Evolutionary conservation across 371 early-diverging fungal species (phyloP).

Genomic region (Chytridium lagenaria): DNA sequence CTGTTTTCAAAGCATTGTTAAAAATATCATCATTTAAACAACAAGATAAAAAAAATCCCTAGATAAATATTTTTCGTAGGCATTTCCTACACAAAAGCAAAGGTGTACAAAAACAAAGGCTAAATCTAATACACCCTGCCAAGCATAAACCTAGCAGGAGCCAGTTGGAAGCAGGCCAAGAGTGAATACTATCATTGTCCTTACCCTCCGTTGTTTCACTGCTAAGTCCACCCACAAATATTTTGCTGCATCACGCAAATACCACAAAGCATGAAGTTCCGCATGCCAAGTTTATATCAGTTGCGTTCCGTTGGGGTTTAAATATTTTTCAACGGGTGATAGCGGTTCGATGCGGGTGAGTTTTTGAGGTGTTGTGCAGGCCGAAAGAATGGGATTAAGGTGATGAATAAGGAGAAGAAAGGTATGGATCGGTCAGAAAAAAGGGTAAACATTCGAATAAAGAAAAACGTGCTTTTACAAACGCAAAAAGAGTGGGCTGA

Average conservation of each 20-base stretch:
- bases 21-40: neutral
- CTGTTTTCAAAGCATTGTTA: neutral
- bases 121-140: too few species aligned
- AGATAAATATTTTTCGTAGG: neutral
- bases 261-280: neutral
- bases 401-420: too few species aligned
- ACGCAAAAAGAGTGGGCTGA: too few species aligned
- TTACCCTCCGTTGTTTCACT: slow-evolving; percentile 18
- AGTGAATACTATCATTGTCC: neutral
- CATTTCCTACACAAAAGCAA: neutral
- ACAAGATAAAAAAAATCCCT: neutral
- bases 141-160: neutral
- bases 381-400: too few species aligned
- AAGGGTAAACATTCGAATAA: too few species aligned
- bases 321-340: too few species aligned
- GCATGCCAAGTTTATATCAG: too few species aligned
- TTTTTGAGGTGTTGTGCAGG: too few species aligned
- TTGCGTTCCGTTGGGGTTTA: too few species aligned
- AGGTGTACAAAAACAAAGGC: neutral
- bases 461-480: too few species aligned
- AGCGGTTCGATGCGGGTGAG: too few species aligned
- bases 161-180: neutral
- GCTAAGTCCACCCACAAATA: slow-evolving; percentile 18
- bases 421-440: too few species aligned
- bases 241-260: slow-evolving; percentile 9